Evolutionary conservation across 352 stramenopile genomes (phyloP), one percentile per base, ranked within the genome.

Genomic region (Globisporangium radiosum): DNA sequence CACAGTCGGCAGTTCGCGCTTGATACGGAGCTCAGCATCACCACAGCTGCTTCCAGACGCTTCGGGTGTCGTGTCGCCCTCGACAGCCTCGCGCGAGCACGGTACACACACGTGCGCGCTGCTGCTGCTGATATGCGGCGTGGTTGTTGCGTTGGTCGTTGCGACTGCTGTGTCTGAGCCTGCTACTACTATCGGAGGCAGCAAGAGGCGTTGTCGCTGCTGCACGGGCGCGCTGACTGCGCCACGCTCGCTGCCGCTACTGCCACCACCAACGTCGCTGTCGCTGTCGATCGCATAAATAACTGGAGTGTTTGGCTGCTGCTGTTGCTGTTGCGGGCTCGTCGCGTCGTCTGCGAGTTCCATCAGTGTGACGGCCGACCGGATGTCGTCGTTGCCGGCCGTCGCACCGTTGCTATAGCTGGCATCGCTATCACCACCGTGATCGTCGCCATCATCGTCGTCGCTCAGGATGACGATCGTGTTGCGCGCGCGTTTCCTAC

Each of bases 271-370:
- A n/a, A 38, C 52, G 15, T 69, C 65, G 13, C 56, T 70, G 37
- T 69, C 69, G 47, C 63, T 78, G 54, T 76, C 70, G n/a, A 81
- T 63, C 9, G 59, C 66, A 36, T 77, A 54, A 55, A 81, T 51
- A 50, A 65, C 62, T 8, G 54, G 68, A 42, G 58, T 15, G 3
- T 37, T 9, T 9, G 13, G 19, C 19, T 25, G 19, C 19, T 25
- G 19, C 19, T 25, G 19, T 25, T 25, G 19, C 19, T 25, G n/a
- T 25, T 50, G 36, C 5, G 40, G n/a, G 48, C 48, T 44, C 55
- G 37, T 69, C 68, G 10, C 62, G 45, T 2, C 48, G 9, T 7
- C 14, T 38, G 38, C 39, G n/a, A 25, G 5, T 7, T 7, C 11
- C 8, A 36, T 25, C 14, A 3, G 47, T 14, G 19, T 36, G 19